These are phyloP conservation scores for Chlorella sp. DNA, from an alignment of 139 green algal genomes.

Conservation along the genomic window DNA sequence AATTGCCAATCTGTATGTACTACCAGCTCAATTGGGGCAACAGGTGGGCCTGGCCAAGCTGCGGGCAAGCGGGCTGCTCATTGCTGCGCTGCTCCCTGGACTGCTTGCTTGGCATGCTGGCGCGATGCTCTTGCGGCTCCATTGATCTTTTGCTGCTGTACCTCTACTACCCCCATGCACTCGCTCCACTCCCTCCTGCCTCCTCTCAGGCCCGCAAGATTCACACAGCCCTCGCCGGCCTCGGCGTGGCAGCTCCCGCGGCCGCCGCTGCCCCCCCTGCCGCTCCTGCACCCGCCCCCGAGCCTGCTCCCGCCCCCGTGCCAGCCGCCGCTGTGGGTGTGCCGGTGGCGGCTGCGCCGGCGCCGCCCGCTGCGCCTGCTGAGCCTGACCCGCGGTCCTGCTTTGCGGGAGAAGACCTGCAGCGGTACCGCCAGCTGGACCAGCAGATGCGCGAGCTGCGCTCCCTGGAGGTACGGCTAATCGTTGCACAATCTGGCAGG, in stretches of 20 bases:
- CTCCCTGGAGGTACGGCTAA: not conserved
- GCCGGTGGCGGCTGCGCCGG: not conserved
- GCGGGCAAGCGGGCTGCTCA: too few species aligned
- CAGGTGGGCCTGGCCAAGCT: not conserved
- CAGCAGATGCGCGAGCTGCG: not conserved
- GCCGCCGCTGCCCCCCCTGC: not conserved
- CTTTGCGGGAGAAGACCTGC: not conserved
- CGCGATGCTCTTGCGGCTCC: too few species aligned
- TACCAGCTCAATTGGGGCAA: too few species aligned
- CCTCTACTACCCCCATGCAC: too few species aligned
- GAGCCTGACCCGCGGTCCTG: not conserved
- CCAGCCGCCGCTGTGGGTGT: not conserved
- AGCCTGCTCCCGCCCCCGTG: not conserved
- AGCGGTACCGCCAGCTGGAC: slow-evolving; percentile 2
- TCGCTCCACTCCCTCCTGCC: not conserved
- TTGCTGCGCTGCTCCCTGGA: too few species aligned
- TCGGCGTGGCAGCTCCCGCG: not conserved
- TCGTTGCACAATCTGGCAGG: too few species aligned
- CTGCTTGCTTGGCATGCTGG: too few species aligned
- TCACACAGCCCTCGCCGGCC: not conserved
- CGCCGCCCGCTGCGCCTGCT: not conserved
- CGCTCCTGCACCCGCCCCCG: not conserved
- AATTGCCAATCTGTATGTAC: too few species aligned
- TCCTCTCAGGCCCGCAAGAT: not conserved
- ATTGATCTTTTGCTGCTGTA: too few species aligned